Conservation (phyloP, 768 basidiomycete genomes). For the Lactarius vividus region DNA sequence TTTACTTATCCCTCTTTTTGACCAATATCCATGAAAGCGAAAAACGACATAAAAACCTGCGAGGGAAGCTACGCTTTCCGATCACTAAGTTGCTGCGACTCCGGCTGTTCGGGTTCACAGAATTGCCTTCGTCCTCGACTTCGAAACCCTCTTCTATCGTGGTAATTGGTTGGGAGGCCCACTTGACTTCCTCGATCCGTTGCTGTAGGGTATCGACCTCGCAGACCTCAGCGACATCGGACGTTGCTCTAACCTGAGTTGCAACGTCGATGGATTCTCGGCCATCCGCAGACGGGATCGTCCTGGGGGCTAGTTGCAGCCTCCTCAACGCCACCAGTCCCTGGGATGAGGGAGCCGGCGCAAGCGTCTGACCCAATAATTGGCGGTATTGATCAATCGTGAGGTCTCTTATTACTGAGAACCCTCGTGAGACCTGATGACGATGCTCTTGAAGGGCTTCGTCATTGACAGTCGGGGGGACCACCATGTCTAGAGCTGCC, state of each 20-base stretch:
- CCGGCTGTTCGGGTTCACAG: too few species aligned
- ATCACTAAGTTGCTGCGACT: not conserved
- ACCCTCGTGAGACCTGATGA: not conserved
- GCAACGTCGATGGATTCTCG: not conserved
- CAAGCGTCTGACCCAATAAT: not conserved
- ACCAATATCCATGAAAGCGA: too few species aligned
- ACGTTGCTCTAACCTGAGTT: not conserved
- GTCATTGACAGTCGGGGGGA: not conserved
- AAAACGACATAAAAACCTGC: too few species aligned
- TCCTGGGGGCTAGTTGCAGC: not conserved
- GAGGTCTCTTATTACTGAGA: not conserved
- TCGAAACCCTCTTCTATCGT: not conserved
- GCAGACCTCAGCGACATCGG: not conserved
- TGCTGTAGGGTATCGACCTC: not conserved
- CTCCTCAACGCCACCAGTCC: not conserved
- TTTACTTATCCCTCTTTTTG: not conserved
- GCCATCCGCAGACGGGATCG: not conserved
- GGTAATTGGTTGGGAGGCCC: not conserved
- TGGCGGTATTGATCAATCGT: not conserved
- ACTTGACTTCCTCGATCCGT: not conserved
- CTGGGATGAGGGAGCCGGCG: not conserved
- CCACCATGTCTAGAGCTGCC: not conserved
- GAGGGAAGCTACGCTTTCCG: too few species aligned
- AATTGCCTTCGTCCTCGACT: not conserved
- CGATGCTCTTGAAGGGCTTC: not conserved